Conservation (phyloP, 139 green algal genomes). For the Picochlorum sp. region DNA sequence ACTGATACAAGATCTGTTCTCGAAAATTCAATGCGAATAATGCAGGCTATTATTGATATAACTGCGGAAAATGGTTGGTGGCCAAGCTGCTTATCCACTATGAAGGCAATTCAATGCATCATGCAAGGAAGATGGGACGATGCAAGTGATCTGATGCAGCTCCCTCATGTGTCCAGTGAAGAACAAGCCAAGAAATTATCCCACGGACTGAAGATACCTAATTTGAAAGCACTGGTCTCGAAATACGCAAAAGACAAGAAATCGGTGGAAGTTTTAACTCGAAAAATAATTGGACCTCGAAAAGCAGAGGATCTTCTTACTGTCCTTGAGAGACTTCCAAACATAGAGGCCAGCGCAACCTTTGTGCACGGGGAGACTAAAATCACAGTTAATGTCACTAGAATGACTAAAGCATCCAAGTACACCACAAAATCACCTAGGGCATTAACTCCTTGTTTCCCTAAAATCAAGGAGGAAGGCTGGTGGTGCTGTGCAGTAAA, state of each 20-base stretch:
- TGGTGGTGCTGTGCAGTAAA: conserved; percentile 86
- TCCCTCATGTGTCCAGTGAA: conserved; percentile 35
- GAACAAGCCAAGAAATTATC: conserved; percentile 33
- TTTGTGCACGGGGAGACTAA: too few species aligned
- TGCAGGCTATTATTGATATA: conserved; percentile 88
- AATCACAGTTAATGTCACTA: neutral
- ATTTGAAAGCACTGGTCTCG: conserved; percentile 58
- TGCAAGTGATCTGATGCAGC: conserved; percentile 43
- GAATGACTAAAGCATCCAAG: neutral
- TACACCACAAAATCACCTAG: conserved; percentile 10
- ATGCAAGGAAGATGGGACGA: conserved; percentile 77
- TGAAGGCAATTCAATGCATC: conserved; percentile 75
- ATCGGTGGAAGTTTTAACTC: too few species aligned
- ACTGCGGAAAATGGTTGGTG: conserved; percentile 70
- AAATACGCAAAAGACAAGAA: neutral
- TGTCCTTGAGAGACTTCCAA: neutral
- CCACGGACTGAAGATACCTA: conserved; percentile 84
- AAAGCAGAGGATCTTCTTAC: too few species aligned
- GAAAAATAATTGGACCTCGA: too few species aligned
- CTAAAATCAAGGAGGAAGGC: conserved; percentile 91
- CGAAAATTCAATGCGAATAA: conserved; percentile 81
- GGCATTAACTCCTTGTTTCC: conserved; percentile 67
- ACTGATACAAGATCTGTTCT: conserved; percentile 88
- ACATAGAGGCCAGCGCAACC: too few species aligned
- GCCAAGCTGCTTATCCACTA: conserved; percentile 50